Evolutionary conservation across 1,139 yeast species (phyloP), one percentile per base, ranked within the genome.

Genomic region (Spencermartinsiella ligniputridi): DNA sequence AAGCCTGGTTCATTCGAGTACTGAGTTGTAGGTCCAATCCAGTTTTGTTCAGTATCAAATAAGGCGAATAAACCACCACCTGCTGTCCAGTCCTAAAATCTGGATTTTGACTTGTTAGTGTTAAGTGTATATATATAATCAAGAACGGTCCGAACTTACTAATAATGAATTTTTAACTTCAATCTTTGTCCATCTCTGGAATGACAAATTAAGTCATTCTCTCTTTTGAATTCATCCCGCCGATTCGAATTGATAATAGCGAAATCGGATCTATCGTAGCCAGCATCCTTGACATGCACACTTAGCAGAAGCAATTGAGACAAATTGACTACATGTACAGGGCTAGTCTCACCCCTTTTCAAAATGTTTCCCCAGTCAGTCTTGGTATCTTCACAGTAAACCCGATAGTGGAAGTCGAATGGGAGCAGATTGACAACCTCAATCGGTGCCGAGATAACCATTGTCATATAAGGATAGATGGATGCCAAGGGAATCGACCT

Each of bases 361-460:
- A 92, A 67, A 12, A 64, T 59, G 18, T 83, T 83, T 48, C 72
- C 74, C 83, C 92, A 83, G 49, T 83, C 94, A 50, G 75, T 75
- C 46, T 76, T 78, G n/a, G 81, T 71, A 18, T 78, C 79, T 57
- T 87, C 86, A 60, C 88, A 95, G 60, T 84, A 87, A 17, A 94
- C 71, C 45, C 87, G 71, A 63, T 84, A 89, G 18, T 77, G 72
- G 42, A 90, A 68, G 54, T 88, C 96, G 59, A 76, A 86, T 0
- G 99, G 98, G 41, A 94, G 65, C 46, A 88, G 68, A 55, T 94
- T 94, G 55, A 85, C 90, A 50, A 94, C 73, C 54, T 86, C 88
- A 33, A 94, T 67, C 0, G 98, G 97, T 0, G 98, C 90, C 0
- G 95, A 81, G 18, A 94, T 68, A 1, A 82, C 76, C 34, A 92